Evolutionary conservation across 352 stramenopile species (phyloP).

Genomic region (Globisporangium ultimum): DNA sequence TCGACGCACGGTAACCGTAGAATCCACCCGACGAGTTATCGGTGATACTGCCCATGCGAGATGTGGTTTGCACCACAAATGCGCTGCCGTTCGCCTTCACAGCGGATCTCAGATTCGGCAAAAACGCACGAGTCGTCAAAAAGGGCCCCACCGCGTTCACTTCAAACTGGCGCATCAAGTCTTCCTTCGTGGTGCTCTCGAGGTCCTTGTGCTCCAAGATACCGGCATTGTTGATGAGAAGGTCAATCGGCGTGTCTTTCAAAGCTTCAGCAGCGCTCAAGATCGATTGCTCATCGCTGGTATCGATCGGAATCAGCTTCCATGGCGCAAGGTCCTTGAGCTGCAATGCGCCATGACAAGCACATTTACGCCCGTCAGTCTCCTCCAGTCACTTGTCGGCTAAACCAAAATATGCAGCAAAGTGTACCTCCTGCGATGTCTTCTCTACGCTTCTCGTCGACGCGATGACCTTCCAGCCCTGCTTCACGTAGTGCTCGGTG

Average conservation of each 20-base stretch:
- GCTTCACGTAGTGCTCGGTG: conserved; percentile 24
- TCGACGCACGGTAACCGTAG: conserved; percentile 81
- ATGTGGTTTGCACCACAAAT: conserved; percentile 59
- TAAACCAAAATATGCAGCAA: neutral
- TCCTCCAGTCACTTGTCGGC: no score
- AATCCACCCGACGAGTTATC: conserved; percentile 50
- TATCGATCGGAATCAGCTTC: conserved; percentile 56
- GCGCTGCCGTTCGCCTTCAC: conserved; percentile 27
- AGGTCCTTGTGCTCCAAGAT: conserved; percentile 28
- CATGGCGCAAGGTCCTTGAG: conserved; percentile 31
- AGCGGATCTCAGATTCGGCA: conserved; percentile 48
- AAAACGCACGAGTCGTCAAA: conserved; percentile 51
- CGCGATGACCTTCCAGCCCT: conserved; percentile 30
- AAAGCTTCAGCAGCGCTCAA: conserved; percentile 31
- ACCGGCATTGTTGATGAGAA: conserved; percentile 79
- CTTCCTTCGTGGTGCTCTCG: conserved; percentile 40
- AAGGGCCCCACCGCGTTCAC: conserved; percentile 73
- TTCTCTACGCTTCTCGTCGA: conserved; percentile 16
- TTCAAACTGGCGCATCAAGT: conserved; percentile 64
- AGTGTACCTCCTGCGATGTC: conserved; percentile 12
- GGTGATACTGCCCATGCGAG: conserved; percentile 57
- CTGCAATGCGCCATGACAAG: conserved; percentile 3
- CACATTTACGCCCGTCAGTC: conserved; percentile 5
- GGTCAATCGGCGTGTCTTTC: conserved; percentile 37
- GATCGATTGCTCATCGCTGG: conserved; percentile 50